Percentiles rank a stretch among this genome's conserved stretches.
Conservation (phyloP, 2,329 filamentous ascomycete species). For the Diaporthe caulivora region DNA sequence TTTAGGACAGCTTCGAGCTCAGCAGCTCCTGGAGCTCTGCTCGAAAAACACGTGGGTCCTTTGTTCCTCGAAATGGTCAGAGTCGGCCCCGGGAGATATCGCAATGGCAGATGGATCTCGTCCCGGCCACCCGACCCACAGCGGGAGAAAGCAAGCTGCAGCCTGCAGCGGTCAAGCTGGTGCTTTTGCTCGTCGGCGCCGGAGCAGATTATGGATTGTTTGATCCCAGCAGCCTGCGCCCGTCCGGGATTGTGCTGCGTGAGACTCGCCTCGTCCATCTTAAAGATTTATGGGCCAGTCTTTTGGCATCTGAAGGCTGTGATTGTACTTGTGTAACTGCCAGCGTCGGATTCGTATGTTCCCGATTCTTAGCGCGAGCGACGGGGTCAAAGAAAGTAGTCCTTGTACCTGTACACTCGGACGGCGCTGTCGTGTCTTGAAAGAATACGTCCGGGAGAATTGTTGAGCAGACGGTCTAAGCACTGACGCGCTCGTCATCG, state of each 20-base stretch:
- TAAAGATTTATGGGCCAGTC: background rate
- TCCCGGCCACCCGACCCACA: slow-evolving; percentile 31
- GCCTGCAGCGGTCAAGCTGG: slow-evolving; percentile 24
- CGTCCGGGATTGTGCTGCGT: background rate
- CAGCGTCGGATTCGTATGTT: slow-evolving; percentile 6
- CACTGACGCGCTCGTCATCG: slow-evolving; percentile 21
- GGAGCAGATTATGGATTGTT: slow-evolving; percentile 5
- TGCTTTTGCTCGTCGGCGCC: slow-evolving; percentile 1
- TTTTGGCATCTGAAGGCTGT: background rate
- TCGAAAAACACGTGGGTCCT: slow-evolving; percentile 29
- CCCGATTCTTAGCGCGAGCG: slow-evolving; percentile 6
- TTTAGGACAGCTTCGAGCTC: slow-evolving; percentile 2
- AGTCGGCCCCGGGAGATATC: slow-evolving; percentile 27
- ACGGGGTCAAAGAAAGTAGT: slow-evolving; percentile 4
- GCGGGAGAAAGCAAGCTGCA: slow-evolving; percentile 31
- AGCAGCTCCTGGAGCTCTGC: slow-evolving; percentile 14
- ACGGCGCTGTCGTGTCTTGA: background rate
- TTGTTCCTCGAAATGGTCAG: slow-evolving; percentile 8
- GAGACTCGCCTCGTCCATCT: background rate
- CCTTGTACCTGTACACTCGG: slow-evolving; percentile 15
- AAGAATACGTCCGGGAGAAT: background rate
- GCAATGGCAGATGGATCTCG: slow-evolving; percentile 29
- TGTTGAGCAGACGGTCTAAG: slow-evolving; percentile 1
- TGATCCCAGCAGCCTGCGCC: slow-evolving; percentile 1
- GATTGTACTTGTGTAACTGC: background rate